Base-by-base conservation (phyloP, 2,329 filamentous ascomycete species). In the Arthrobotrys megalospora region DNA sequence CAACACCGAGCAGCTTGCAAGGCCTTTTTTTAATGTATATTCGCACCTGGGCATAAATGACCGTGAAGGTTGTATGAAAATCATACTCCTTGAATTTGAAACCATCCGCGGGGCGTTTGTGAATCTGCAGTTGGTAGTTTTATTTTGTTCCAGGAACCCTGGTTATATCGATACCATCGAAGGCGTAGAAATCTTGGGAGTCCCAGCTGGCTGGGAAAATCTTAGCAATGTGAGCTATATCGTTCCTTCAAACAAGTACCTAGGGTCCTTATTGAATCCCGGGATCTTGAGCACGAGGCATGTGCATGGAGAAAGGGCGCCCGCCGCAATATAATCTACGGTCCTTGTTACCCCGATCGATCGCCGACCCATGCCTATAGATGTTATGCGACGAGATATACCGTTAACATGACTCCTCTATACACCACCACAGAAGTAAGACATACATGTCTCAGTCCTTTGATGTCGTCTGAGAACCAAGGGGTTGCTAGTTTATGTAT, bases 371-470 rank as follows among this genome's bases (percentile, higher is more conserved):
- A 21, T 52, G 62, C 43, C 24, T 55, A 32, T 58, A 68, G 50
- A 24, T 10, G 14, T 32, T 45, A 14, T 47, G 16, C 41, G 10
- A 32, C 16, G 41, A 58, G 34, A 38, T 41, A 43, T 24, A 32
- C 50, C 32, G 0, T 21, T 16, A 45, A 41, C 6, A 21, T n/a
- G 12, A 63, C 28, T 34, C n/a, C 38, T 21, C n/a, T 47, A 53
- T 48, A 64, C 19, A 55, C 45, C 58, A 64, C 12, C 41, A 1
- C 12, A n/a, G 10, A 52, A 43, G 21, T 72, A 48, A 72, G 53
- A 72, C 69, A 64, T 32, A 14, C 12, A 14, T 72, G 68, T 72
- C 68, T 72, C 58, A 64, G 11, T 28, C 48, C 45, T 52, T 52
- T 52, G 32, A 48, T 52, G 28, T 52, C 41, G 6, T 65, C 12